Evolutionary conservation across 1,284 basidiomycete species (phyloP).

Genomic region (Sparassis latifolia): DNA sequence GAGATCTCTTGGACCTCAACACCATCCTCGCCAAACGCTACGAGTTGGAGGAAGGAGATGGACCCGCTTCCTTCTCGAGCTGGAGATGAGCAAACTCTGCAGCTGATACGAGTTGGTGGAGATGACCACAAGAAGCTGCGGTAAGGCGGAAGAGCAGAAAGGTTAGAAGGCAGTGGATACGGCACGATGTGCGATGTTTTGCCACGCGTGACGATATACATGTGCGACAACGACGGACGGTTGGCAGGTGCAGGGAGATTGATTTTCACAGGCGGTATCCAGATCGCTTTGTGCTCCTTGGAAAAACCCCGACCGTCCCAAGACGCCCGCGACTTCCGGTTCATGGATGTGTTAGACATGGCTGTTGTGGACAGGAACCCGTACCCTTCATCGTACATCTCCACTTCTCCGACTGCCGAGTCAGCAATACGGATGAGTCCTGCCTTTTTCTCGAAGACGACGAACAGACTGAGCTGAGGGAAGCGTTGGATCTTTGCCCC

Average conservation of each 20-base stretch:
- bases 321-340: constrained; percentile 44
- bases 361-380: constrained; percentile 12
- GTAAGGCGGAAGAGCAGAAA: constrained; percentile 42
- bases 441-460: constrained; percentile 79
- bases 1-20: constrained; percentile 65
- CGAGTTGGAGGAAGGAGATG: constrained; percentile 54
- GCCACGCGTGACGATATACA: constrained; percentile 64
- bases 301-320: constrained; percentile 41
- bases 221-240: constrained; percentile 24
- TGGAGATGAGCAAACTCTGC: constrained; percentile 40
- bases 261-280: constrained; percentile 47
- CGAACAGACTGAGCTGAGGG: constrained; percentile 69
- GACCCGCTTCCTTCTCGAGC: constrained; percentile 15
- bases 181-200: constrained; percentile 61
- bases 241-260: constrained; percentile 38
- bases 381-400: constrained; percentile 48
- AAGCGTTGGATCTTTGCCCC: constrained; percentile 33
- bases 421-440: constrained; percentile 72
- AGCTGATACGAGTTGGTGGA: constrained; percentile 46
- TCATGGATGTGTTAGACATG: constrained; percentile 16
- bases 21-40: constrained; percentile 61
- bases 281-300: constrained; percentile 40
- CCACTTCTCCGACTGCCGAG: constrained; percentile 70
- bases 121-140: constrained; percentile 52
- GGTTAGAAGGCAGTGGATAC: constrained; percentile 54